phyloP scores from a whole-genome alignment of 768 basidiomycete genomes.

The Kwoniella heveanensis region DNA sequence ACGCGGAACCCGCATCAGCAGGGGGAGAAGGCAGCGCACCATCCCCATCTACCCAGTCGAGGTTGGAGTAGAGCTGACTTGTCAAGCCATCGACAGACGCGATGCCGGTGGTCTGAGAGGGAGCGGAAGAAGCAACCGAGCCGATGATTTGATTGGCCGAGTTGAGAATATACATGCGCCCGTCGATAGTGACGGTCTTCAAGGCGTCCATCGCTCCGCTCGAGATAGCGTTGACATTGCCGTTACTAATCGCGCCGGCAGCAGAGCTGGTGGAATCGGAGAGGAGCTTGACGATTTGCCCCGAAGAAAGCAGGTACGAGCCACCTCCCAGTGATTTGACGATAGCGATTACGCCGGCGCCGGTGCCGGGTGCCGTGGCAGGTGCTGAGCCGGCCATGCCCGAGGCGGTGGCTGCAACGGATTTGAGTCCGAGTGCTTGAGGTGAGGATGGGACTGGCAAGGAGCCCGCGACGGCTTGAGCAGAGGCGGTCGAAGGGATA shows the following conservation, averaged over 20 bases:
- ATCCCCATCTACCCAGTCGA: background rate
- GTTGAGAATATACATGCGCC: constrained; percentile 26
- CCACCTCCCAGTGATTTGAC: constrained; percentile 15
- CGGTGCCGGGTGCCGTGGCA: background rate
- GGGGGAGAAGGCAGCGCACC: no score
- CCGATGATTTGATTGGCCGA: constrained; percentile 20
- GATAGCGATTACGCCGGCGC: background rate
- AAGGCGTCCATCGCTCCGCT: constrained; percentile 1
- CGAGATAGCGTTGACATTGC: background rate
- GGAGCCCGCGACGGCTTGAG: background rate
- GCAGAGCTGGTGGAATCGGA: background rate
- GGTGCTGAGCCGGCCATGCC: background rate
- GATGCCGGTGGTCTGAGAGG: background rate
- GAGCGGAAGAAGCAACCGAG: constrained; percentile 9
- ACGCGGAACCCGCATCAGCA: background rate
- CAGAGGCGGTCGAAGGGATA: background rate
- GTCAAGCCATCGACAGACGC: background rate
- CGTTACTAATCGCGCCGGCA: background rate
- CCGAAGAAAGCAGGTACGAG: constrained; percentile 18
- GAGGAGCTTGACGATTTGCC: constrained; percentile 14
- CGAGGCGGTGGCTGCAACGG: background rate
- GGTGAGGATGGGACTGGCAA: background rate
- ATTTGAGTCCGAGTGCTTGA: background rate
- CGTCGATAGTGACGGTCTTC: constrained; percentile 7
- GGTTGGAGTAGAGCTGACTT: constrained; percentile 2